Evolutionary conservation across 2,329 filamentous ascomycete genomes (phyloP), one percentile per base, ranked within the genome.

Genomic region (Apiospora phragmitis): DNA sequence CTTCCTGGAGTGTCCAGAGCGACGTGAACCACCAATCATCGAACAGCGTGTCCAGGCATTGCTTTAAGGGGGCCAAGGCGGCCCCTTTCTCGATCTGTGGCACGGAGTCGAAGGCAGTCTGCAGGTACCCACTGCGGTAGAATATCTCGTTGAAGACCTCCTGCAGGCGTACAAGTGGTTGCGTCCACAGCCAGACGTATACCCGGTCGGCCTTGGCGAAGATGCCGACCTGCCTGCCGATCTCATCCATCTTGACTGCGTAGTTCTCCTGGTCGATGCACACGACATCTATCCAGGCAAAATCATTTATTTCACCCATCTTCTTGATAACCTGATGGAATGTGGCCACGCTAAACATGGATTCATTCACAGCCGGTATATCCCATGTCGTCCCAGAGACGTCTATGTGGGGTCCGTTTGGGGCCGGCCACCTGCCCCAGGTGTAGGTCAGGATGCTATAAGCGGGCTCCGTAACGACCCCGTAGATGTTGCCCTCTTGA

Each of bases 381-480:
- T 16, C 29, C 68, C 68, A 70, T 41, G 55, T 42, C 5, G 38
- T 45, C 3, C 55, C 55, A 2, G 16, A 24, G 16, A 70, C 41
- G 5, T 29, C 55, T 6, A 69, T 67, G 32, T 67, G 65, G 8
- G 65, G 65, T 16, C 65, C 65, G 6, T 16, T 29, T 8, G 65
- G 65, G 5, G 65, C 65, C 29, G 38, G 38, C 65, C 65, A 68
- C 24, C 69, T 65, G 1, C 69, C 69, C 69, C 65, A 70, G 3
- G 69, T 70, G 49, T 70, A 70, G 32, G 65, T 68, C 12, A 68
- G 24, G 14, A 68, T 68, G 49, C 65, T 65, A 29, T 70, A 70
- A 16, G 24, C 21, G 3, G 69, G 69, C 24, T 68, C 65, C 11
- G 16, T 41, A n/a, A 38, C 49, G 32, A 18, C 47, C 14, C 18